Conservation (phyloP, 1,284 basidiomycete genomes). For the Trichosporon sp. region DNA sequence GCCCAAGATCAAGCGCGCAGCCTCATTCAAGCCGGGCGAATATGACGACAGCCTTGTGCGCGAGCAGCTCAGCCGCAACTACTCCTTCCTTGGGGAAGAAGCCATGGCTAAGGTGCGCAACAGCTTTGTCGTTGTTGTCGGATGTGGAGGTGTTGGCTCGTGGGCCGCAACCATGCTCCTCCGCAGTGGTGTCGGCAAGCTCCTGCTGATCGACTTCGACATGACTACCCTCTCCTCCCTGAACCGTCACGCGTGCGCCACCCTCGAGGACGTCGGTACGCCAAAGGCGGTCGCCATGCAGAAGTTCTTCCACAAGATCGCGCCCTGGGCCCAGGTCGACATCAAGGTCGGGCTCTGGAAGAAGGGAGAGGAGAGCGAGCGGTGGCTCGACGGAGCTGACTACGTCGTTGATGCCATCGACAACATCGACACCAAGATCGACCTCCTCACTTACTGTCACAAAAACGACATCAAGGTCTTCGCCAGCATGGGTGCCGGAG, state of each 20-base stretch:
- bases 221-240: conserved; percentile 87
- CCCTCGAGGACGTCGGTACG: conserved; percentile 82
- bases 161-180: conserved; percentile 93
- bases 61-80: conserved; percentile 82
- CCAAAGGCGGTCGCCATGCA: conserved; percentile 85
- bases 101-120: conserved; percentile 74
- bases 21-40: conserved; percentile 41
- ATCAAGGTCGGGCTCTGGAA: conserved; percentile 76
- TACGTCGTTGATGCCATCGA: conserved; percentile 97
- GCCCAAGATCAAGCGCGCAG: conserved; percentile 1
- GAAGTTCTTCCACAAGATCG: conserved; percentile 65
- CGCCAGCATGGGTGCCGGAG: conserved; percentile 96
- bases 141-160: conserved; percentile 93
- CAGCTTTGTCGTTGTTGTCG: conserved; percentile 77
- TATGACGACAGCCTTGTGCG: conserved; percentile 73
- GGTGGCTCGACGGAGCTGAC: conserved; percentile 70
- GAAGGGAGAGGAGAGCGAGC: conserved; percentile 63
- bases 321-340: conserved; percentile 64
- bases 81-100: conserved; percentile 89
- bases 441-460: conserved; percentile 77
- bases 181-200: conserved; percentile 53
- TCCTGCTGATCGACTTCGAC: conserved; percentile 65
- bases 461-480: conserved; percentile 77
- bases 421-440: conserved; percentile 92
- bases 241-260: conserved; percentile 92